phyloP scores from a whole-genome alignment of 2,329 filamentous ascomycete species.

The Fusarium albidum region DNA sequence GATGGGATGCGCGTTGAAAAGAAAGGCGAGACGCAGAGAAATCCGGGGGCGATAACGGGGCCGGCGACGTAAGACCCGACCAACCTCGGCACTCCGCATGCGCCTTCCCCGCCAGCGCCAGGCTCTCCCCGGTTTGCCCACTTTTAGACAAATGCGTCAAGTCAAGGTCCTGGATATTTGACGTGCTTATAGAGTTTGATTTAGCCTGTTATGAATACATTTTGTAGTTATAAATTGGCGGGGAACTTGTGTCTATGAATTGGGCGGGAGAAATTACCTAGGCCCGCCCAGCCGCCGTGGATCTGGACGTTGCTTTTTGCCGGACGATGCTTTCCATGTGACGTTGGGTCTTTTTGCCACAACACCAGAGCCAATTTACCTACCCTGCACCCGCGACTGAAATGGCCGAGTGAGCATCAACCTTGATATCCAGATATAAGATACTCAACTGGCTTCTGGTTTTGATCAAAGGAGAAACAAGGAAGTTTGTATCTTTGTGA shows the following conservation, averaged over 20 bases:
- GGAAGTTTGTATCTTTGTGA: too few relatives aligned
- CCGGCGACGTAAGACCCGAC: constrained; percentile 30
- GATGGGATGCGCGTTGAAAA: constrained; percentile 10
- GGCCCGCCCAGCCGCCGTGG: neutral
- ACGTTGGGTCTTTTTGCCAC: constrained; percentile 29
- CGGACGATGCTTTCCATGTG: constrained; percentile 26
- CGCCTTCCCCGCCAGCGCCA: constrained; percentile 7
- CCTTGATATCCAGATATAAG: too few relatives aligned
- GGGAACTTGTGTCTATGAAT: neutral
- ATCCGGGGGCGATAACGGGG: constrained; percentile 37
- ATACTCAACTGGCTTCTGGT: too few relatives aligned
- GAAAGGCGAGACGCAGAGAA: constrained; percentile 31
- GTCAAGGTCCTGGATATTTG: neutral
- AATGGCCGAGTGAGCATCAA: too few relatives aligned
- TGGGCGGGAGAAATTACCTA: neutral
- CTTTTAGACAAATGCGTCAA: constrained; percentile 2
- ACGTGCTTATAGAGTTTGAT: neutral
- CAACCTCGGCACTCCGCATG: constrained; percentile 37
- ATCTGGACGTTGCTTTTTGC: neutral
- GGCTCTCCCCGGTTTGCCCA: constrained; percentile 22
- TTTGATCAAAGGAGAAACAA: too few relatives aligned
- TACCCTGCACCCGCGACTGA: constrained; percentile 8
- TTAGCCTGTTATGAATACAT: too few relatives aligned
- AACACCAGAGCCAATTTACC: neutral
- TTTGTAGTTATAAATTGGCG: neutral